Evolutionary conservation across 2,329 filamentous ascomycete genomes (phyloP), one percentile per base, ranked within the genome.

Genomic region (Canariomyces notabilis): DNA sequence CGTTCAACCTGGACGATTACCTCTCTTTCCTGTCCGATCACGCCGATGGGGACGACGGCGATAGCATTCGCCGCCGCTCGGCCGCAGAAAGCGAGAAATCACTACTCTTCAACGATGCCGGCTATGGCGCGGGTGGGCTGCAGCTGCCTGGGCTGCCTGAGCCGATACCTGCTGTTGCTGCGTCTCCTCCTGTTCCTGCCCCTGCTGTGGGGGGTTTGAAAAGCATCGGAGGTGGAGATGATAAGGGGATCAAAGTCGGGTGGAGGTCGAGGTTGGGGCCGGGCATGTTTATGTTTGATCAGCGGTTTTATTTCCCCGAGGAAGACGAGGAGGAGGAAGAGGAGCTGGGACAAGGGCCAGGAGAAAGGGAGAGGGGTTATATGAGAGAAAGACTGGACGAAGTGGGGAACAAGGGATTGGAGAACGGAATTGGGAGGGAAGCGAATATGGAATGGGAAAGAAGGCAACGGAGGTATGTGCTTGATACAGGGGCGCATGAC

Each of bases 1-100:
- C 9, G 8, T 67, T 67, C 54, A 67, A 67, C 48, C 65, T 69
- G 6, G 65, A 68, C 46, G 66, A 68, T 49, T 66, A 67, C 48
- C 31, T 67, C 14, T 67, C 66, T 1, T n/a, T n/a, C n/a, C n/a
- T n/a, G n/a, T n/a, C n/a, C n/a, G n/a, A n/a, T n/a, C n/a, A n/a
- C n/a, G 63, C 64, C 0, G 67, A 70, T 41, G 62, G 61, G 14
- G 67, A 68, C 7, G 22, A 21, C 2, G 29, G 34, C 18, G 40
- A 57, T 52, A 9, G 52, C 49, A 2, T 21, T 31, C 18, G 33
- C 26, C 37, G 53, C n/a, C 42, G 55, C 23, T 35, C 56, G 21
- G 54, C 57, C 2, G 59, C 54, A 8, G 60, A 61, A 11, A 61
- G 61, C 16, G 68, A 69, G 34, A 65, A 69, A 37, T 60, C 63